These are phyloP conservation scores for Diospyros kaki DNA, from an alignment of 148 eudicot species.

Conservation along the genomic window DNA sequence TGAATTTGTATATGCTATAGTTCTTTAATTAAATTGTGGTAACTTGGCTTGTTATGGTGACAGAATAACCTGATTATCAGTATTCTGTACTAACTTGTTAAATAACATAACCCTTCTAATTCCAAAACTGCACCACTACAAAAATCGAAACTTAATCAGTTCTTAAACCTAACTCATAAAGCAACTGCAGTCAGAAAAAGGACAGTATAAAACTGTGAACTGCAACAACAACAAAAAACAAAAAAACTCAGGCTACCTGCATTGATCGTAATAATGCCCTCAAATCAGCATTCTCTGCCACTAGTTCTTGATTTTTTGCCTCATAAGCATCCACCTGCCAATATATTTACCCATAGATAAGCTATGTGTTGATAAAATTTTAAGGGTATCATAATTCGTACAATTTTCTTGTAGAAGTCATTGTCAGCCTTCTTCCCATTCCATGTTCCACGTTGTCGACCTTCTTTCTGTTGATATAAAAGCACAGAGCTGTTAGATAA, in stretches of 20 bases:
- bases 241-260: conserved; percentile 46
- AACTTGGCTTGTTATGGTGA: too few species aligned
- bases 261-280: conserved; percentile 90
- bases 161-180: conserved; percentile 1
- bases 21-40: too few species aligned
- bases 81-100: too few species aligned
- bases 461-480: conserved; percentile 78
- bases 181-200: background rate
- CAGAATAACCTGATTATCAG: too few species aligned
- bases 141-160: background rate
- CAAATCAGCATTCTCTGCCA: conserved; percentile 88
- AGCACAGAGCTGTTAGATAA: conserved; percentile 13
- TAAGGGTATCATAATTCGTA: conserved; percentile 33
- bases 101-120: too few species aligned
- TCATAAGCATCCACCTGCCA: conserved; percentile 93
- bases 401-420: conserved; percentile 94
- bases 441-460: conserved; percentile 99
- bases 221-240: background rate
- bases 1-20: too few species aligned
- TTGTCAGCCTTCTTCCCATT: conserved; percentile 95
- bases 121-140: too few species aligned
- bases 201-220: background rate
- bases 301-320: conserved; percentile 91
- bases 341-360: conserved; percentile 13
- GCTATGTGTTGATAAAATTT: conserved; percentile 1